Conservation (phyloP, 768 basidiomycete species). For the Amanita polypyramis region DNA sequence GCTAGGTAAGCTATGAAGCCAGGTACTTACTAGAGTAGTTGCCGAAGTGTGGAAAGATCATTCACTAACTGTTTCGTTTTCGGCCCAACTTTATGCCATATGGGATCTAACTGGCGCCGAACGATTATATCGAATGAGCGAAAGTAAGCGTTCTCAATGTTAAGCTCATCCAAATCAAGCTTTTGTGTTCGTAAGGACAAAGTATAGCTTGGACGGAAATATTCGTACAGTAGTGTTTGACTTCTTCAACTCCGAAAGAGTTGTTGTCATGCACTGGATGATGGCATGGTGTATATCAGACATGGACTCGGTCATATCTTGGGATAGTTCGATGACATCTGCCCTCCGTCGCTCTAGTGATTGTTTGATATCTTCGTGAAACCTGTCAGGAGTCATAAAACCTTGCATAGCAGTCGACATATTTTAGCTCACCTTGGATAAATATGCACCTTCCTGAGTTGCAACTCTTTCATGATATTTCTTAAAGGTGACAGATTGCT, state of each 20-base stretch:
- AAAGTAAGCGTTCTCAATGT: slow-evolving; percentile 89
- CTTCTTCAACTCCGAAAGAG: slow-evolving; percentile 81
- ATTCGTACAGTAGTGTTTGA: slow-evolving; percentile 57
- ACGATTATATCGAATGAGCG: slow-evolving; percentile 86
- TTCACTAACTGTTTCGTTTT: slow-evolving; percentile 85
- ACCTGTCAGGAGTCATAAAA: slow-evolving; percentile 37
- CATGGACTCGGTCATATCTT: slow-evolving; percentile 80
- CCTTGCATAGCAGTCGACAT: background rate
- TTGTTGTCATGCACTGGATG: slow-evolving; percentile 88
- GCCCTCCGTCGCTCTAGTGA: slow-evolving; percentile 76
- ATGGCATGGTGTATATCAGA: slow-evolving; percentile 86
- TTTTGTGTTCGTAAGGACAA: slow-evolving; percentile 19
- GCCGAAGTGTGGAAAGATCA: slow-evolving; percentile 78
- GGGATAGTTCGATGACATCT: slow-evolving; percentile 87
- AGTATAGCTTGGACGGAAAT: background rate
- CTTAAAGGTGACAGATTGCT: slow-evolving; percentile 86
- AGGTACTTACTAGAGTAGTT: slow-evolving; percentile 59
- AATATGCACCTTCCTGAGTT: slow-evolving; percentile 80
- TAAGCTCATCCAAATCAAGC: slow-evolving; percentile 92
- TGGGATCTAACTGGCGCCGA: slow-evolving; percentile 78
- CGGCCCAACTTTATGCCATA: slow-evolving; percentile 95
- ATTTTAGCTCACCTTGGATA: slow-evolving; percentile 66
- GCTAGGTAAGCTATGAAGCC: background rate
- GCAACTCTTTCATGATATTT: slow-evolving; percentile 88
- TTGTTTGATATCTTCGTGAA: slow-evolving; percentile 80